Conservation (phyloP, 164 flowering plant genomes). For the Nymphaea colorata region DNA sequence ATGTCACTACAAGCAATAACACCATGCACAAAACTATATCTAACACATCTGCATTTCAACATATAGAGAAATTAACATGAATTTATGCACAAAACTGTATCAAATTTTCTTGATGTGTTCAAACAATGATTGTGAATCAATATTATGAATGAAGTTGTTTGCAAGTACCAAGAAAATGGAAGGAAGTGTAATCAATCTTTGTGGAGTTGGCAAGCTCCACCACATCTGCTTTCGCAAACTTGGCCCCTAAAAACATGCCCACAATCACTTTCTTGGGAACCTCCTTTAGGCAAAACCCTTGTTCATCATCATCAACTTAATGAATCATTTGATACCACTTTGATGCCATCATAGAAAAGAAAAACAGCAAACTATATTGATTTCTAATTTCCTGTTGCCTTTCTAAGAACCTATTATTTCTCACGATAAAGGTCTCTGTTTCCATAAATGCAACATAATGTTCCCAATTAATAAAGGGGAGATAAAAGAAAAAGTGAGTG, state of each 20-base stretch:
- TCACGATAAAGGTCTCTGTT: too few species aligned
- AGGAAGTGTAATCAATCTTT: constrained; percentile 26
- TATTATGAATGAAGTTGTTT: neutral
- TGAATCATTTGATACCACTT: neutral
- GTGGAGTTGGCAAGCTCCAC: constrained; percentile 40
- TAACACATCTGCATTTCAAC: too few species aligned
- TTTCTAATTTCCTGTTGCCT: too few species aligned
- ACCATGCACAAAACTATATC: too few species aligned
- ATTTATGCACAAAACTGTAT: too few species aligned
- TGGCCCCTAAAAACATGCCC: constrained; percentile 50
- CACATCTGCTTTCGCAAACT: constrained; percentile 14
- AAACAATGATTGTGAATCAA: too few species aligned
- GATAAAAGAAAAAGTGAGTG: neutral
- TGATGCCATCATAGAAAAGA: neutral
- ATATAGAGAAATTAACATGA: too few species aligned
- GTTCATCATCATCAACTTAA: neutral
- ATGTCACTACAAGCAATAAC: too few species aligned
- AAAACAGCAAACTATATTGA: too few species aligned
- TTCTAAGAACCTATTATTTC: too few species aligned
- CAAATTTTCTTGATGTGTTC: too few species aligned
- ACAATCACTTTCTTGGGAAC: constrained; percentile 50
- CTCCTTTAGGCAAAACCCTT: constrained; percentile 53
- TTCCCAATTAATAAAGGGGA: neutral
- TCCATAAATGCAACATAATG: neutral
- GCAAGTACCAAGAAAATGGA: constrained; percentile 58